Conservation (phyloP, 2,329 filamentous ascomycete genomes). For the Ophiosphaerella narmari region DNA sequence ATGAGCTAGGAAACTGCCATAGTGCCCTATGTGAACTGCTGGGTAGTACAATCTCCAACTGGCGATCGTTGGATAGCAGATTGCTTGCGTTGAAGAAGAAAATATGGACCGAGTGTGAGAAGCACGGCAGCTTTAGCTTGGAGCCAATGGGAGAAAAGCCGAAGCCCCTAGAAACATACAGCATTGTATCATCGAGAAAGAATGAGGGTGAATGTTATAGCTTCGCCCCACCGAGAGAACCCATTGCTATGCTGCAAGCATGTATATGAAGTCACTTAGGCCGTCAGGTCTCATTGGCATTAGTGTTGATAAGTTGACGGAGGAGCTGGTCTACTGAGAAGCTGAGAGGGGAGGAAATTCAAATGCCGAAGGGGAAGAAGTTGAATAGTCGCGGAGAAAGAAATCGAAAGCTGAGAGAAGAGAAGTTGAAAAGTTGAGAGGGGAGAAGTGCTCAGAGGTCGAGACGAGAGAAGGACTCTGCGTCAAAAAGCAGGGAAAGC, state of each 20-base stretch:
- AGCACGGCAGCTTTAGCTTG: slow-evolving; percentile 1
- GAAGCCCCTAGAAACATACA: neutral
- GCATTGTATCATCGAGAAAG: neutral
- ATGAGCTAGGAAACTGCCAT: slow-evolving; percentile 2
- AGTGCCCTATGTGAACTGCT: neutral
- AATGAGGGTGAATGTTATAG: neutral
- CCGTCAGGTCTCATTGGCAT: too few species aligned
- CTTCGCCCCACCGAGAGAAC: neutral
- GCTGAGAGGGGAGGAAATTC: too few species aligned
- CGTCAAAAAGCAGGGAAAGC: too few species aligned
- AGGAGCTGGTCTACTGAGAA: too few species aligned
- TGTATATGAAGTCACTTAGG: neutral
- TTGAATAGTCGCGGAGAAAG: too few species aligned
- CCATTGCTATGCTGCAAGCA: neutral
- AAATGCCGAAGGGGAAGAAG: too few species aligned
- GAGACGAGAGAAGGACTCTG: too few species aligned
- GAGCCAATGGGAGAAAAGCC: neutral
- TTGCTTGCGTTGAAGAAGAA: slow-evolving; percentile 5
- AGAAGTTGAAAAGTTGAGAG: too few species aligned
- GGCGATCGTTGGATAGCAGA: slow-evolving; percentile 1
- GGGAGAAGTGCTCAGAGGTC: too few species aligned
- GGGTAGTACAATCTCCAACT: slow-evolving; percentile 1
- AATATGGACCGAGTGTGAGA: slow-evolving; percentile 1
- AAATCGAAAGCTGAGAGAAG: too few species aligned
- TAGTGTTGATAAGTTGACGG: too few species aligned